Percentiles rank a stretch among this genome's conserved stretches.
Evolutionary conservation across 2,329 filamentous ascomycete species (phyloP).

Genomic region (Alternaria sp.): DNA sequence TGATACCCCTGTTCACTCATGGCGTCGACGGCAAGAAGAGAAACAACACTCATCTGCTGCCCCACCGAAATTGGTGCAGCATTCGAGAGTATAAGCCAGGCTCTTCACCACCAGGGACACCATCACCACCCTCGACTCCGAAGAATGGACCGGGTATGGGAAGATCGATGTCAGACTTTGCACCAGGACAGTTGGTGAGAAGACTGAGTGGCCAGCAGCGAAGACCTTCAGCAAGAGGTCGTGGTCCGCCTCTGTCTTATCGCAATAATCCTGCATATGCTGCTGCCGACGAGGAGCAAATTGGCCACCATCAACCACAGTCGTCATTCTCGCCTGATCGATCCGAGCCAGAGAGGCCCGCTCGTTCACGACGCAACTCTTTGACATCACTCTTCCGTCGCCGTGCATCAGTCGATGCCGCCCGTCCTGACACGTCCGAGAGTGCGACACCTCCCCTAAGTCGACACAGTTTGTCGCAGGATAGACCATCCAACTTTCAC

Average conservation of each 20-base stretch:
- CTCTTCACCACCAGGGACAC: conserved; percentile 73
- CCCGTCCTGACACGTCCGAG: conserved; percentile 37
- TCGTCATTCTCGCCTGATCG: conserved; percentile 50
- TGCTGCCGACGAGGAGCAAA: conserved; percentile 41
- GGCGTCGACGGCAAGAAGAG: conserved; percentile 88
- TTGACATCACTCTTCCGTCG: conserved; percentile 46
- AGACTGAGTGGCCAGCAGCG: conserved; percentile 47
- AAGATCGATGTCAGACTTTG: conserved; percentile 47
- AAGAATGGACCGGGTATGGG: conserved; percentile 31
- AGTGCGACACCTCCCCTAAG: conserved; percentile 30
- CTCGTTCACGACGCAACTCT: conserved; percentile 45
- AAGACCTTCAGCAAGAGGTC: conserved; percentile 36
- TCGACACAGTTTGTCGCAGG: conserved; percentile 23
- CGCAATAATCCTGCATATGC: conserved; percentile 49
- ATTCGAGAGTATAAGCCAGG: conserved; percentile 86
- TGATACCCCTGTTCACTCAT: conserved; percentile 91
- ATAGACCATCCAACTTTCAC: conserved; percentile 53
- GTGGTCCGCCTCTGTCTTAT: conserved; percentile 49
- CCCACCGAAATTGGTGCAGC: conserved; percentile 94
- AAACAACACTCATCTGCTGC: conserved; percentile 89
- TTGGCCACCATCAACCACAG: conserved; percentile 35
- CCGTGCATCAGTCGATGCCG: conserved; percentile 41
- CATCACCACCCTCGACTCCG: conserved; percentile 45
- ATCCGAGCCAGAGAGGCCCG: conserved; percentile 35
- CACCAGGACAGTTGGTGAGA: conserved; percentile 54